Evolutionary conservation across 306 rosid species (phyloP), one percentile per base, ranked within the genome.

Genomic region (Corylus avellana): DNA sequence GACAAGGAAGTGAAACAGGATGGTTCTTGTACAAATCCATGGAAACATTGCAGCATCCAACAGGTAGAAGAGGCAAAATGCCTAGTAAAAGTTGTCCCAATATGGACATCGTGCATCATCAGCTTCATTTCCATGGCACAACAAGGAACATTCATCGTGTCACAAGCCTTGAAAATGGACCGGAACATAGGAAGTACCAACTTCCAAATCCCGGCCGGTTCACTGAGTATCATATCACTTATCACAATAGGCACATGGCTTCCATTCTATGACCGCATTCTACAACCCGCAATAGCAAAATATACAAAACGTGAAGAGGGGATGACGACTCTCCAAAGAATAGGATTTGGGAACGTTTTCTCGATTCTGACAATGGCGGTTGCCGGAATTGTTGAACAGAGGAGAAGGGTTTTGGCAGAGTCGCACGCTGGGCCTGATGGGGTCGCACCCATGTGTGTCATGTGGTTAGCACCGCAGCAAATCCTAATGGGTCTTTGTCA

Each of bases 181-280:
- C 70, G 77, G 13, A 77, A 81, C 75, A n/a, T 94, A 0, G 97
- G 98, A 14, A 87, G 35, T 32, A 32, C 87, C 32, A 84, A 83
- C 1, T 89, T 94, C 68, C 81, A 90, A 76, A 79, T 94, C 74
- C 97, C 97, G 11, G 82, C 94, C 0, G 97, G 83, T n/a, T 80
- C 89, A 25, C 0, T 83, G 12, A 46, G 12, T 2, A 81, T 83
- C 6, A 63, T 80, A 37, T 16, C 77, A 72, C 2, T 86, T 0
- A 3, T 86, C n/a, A 85, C 94, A 39, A 55, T 89, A 20, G 87
- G 68, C 1, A 0, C 88, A 0, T 91, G 90, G 87, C 70, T 92
- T 2, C 97, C 97, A 7, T 18, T 91, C 76, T 91, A 88, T 64
- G 93, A 89, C 79, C 72, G 74, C 1, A 0, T 86, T 73, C 3